Evolutionary conservation across 2,329 filamentous ascomycete genomes (phyloP).

Genomic region (Fusarium ramigenum): DNA sequence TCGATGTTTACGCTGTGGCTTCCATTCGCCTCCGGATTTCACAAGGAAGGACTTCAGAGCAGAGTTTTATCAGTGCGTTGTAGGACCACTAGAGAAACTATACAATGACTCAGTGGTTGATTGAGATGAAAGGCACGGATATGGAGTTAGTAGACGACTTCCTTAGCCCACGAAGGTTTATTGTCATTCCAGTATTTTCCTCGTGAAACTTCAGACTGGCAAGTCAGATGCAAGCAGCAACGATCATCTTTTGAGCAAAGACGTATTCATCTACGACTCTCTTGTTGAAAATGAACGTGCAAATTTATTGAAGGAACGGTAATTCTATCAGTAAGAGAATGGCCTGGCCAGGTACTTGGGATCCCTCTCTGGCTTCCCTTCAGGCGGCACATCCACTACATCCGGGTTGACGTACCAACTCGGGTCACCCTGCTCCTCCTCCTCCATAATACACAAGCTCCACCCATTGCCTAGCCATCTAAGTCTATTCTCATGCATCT

Average conservation of each 20-base stretch:
- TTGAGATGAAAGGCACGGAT: not conserved
- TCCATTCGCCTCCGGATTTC: not conserved
- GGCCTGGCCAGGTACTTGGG: not conserved
- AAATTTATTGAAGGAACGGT: rapidly evolving
- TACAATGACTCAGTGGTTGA: not conserved
- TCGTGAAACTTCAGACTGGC: not conserved
- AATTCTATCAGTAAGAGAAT: not conserved
- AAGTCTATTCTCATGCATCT: not conserved
- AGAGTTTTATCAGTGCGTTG: not conserved
- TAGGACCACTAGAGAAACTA: not conserved
- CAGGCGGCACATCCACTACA: not conserved
- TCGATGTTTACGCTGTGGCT: not conserved
- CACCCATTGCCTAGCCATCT: not conserved
- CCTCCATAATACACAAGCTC: not conserved
- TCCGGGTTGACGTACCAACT: not conserved
- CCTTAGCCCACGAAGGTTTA: rapidly evolving
- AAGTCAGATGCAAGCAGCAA: not conserved
- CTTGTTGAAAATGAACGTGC: not conserved
- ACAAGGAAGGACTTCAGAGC: not conserved
- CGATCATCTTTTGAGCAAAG: not conserved
- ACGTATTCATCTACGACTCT: rapidly evolving
- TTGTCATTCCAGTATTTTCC: not conserved
- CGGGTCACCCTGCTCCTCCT: not conserved
- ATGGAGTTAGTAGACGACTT: not conserved
- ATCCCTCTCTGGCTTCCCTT: not conserved